Percentiles rank a stretch among this genome's conserved stretches.
Conservation (phyloP, 1,284 basidiomycete species). For the Naganishia liquefaciens region DNA sequence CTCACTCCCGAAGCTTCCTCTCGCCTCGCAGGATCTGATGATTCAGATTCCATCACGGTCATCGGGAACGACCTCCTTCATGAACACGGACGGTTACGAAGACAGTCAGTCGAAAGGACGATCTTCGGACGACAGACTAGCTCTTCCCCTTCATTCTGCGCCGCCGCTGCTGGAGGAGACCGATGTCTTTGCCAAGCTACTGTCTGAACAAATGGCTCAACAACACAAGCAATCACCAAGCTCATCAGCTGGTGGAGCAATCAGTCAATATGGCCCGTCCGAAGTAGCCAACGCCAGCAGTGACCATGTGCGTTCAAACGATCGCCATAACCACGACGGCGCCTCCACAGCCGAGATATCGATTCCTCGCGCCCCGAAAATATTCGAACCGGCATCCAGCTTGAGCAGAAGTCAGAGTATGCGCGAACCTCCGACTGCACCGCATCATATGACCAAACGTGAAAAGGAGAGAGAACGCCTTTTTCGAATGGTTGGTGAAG, state of each 20-base stretch:
- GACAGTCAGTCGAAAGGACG: neutral
- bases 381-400: conserved; percentile 1
- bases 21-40: conserved; percentile 15
- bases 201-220: conserved; percentile 27
- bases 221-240: conserved; percentile 10
- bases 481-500: conserved; percentile 49
- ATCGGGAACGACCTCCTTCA: conserved; percentile 9
- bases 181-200: conserved; percentile 30
- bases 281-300: no score
- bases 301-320: neutral
- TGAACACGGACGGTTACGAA: neutral
- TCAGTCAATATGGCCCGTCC: no score
- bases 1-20: conserved; percentile 4
- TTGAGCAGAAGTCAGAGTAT: conserved; percentile 35
- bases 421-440: conserved; percentile 30
- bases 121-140: neutral
- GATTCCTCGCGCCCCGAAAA: no score
- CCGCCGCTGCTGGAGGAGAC: conserved; percentile 34
- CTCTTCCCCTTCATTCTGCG: conserved; percentile 26
- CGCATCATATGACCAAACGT: conserved; percentile 32
- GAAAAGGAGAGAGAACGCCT: conserved; percentile 51
- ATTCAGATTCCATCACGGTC: conserved; percentile 15
- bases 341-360: neutral
- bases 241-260: neutral
- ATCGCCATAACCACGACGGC: neutral